Conservation (phyloP, 1,139 yeast species). For the Kluyveromyces sp. region DNA sequence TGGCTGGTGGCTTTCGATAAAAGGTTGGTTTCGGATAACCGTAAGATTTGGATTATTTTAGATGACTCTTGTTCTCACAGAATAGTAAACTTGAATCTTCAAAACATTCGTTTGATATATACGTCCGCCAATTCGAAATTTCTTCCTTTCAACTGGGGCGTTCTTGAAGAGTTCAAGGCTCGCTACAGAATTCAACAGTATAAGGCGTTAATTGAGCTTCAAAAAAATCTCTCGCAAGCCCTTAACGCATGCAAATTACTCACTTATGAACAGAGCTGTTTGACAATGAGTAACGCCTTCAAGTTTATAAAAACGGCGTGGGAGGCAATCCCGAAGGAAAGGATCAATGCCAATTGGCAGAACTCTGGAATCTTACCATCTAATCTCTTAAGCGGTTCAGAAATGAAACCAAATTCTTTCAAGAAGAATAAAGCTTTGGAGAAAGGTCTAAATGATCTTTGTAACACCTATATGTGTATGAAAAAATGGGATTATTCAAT, state of each 20-base stretch:
- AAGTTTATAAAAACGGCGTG: slow-evolving; percentile 54
- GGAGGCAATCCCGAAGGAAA: slow-evolving; percentile 42
- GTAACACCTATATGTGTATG: slow-evolving; percentile 41
- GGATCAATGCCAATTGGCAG: slow-evolving; percentile 49
- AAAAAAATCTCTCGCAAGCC: slow-evolving; percentile 28
- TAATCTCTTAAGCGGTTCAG: slow-evolving; percentile 23
- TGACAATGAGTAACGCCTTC: slow-evolving; percentile 49
- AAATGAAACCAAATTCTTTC: slow-evolving; percentile 30
- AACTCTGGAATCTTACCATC: slow-evolving; percentile 37
- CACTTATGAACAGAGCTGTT: slow-evolving; percentile 35
- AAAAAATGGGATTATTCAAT: slow-evolving; percentile 56
- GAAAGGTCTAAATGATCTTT: slow-evolving; percentile 38
- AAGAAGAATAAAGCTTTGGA: slow-evolving; percentile 33
- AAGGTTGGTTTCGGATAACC: slow-evolving; percentile 38
- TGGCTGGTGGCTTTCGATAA: slow-evolving; percentile 56
- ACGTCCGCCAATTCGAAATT: slow-evolving; percentile 38
- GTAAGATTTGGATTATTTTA: slow-evolving; percentile 49
- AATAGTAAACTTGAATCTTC: slow-evolving; percentile 48
- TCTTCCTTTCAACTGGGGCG: slow-evolving; percentile 60
- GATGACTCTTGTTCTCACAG: slow-evolving; percentile 63
- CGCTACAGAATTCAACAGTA: slow-evolving; percentile 56
- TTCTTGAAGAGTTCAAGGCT: slow-evolving; percentile 54
- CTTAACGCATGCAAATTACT: slow-evolving; percentile 19
- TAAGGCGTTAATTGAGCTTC: slow-evolving; percentile 39
- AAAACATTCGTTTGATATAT: slow-evolving; percentile 42